Evolutionary conservation across 805 yeast genomes (phyloP), one percentile per base, ranked within the genome.

Genomic region (Saccharomyces jurei): DNA sequence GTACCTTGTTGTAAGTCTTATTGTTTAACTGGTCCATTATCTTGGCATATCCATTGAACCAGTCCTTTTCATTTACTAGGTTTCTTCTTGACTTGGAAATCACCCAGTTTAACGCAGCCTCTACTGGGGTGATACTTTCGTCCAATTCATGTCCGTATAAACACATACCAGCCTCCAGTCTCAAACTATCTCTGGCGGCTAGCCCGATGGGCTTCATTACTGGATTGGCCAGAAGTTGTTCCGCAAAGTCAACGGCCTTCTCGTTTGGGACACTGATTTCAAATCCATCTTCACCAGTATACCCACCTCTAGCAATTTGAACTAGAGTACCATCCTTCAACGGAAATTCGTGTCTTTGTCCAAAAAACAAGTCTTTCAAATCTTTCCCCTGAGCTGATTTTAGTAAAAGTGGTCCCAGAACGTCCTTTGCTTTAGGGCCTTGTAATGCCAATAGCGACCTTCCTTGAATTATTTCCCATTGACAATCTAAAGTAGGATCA

Each of bases 121-220:
- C 95, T 3, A 92, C 82, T 10, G 99, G 99, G 2, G 96, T 86
- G 30, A 81, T 82, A 11, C 73, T 70, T 62, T 89, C 96, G 58
- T 79, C 81, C 63, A 94, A 77, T 71, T 94, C 99, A 68, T 90
- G 87, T 2, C 99, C 99, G 65, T 94, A 94, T 53, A 94, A 77
- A 72, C 99, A 94, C 97, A 94, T 88, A 31, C 99, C 99, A 4
- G 99, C 99, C 74, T 94, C 99, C 52, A 94, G 75, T 66, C 99
- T 82, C 60, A 94, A 77, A 10, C 97, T 88, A 70, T 94, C 99
- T 71, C 99, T 84, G 1, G 99, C 98, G n/a, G 98, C 99, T 51
- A 94, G 81, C 4, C 99, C 99, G 62, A 90, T 88, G 41, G 97
- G 96, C 68, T 81, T 82, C 50, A 89, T 88, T 11, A 74, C 68